Evolutionary conservation across 768 basidiomycete species (phyloP), one percentile per base, ranked within the genome.

Genomic region (Boletus rufocinnamomeus): DNA sequence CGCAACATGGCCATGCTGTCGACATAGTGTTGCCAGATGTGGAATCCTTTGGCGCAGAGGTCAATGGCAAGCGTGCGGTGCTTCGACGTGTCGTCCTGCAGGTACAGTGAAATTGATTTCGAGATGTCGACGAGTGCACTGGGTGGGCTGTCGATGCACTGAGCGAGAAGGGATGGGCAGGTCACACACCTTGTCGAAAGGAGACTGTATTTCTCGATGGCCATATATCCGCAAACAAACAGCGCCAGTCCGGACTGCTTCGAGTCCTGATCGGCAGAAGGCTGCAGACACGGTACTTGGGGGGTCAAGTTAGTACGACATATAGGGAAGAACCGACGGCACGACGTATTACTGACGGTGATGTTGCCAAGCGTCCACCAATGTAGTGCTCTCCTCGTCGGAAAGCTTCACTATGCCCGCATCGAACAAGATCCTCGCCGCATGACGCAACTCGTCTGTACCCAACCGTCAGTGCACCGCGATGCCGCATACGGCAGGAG

Each of bases 11-110:
- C 87, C 79, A 94, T 89, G 0, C 94, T 85, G 63, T 98, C 95
- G 57, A 95, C 81, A 64, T 95, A 94, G 63, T 93, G 86, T 67
- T 97, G 94, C 95, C 95, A 98, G 50, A 95, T 85, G 46, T 88
- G 83, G 69, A 98, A 98, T 0, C 96, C 96, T 46, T 91, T 86
- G 2, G 91, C 88, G 65, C 92, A 94, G 11, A 98, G 78, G 66
- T 98, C 96, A 61, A 97, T 87, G 0, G 91, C 93, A 14, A 95
- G 78, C 4, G 84, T 78, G 8, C 88, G 78, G 69, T 91, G 83
- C 2, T 77, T 78, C 0, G 86, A 85, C 8, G 80, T 76, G 50
- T 89, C 86, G 58, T 92, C 87, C 54, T 92, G 82, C 14, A 99
- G 79, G 66, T 89, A 95, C 10, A 87, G 63, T 1, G 82, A 79